These are phyloP conservation scores for Onygenales sp. DNA, from an alignment of 2,329 filamentous ascomycete genomes.

Conservation along the genomic window DNA sequence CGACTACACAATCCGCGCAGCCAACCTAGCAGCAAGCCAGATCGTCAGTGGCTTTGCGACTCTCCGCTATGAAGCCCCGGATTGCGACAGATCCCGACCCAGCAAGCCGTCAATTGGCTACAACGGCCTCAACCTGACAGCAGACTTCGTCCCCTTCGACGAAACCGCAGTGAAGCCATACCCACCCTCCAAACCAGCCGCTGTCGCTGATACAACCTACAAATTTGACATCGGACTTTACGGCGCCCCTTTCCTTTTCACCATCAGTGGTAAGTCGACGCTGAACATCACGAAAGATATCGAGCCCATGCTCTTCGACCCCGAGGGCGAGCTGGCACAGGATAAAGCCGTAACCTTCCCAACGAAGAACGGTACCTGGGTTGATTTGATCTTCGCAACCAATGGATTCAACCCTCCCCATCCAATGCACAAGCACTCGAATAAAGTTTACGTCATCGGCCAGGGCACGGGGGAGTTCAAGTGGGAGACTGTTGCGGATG, in stretches of 20 bases:
- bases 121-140: constrained; percentile 35
- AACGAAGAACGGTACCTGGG: constrained; percentile 30
- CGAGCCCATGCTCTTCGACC: constrained; percentile 24
- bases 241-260: constrained; percentile 12
- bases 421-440: constrained; percentile 40
- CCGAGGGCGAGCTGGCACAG: constrained; percentile 17
- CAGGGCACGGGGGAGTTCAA: constrained; percentile 28
- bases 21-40: constrained; percentile 41
- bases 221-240: constrained; percentile 16
- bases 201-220: constrained; percentile 37
- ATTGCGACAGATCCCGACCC: constrained; percentile 15
- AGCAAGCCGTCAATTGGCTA: constrained; percentile 39
- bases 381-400: constrained; percentile 22
- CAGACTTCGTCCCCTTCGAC: constrained; percentile 35
- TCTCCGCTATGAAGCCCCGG: constrained; percentile 31
- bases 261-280: constrained; percentile 1
- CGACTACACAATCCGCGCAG: constrained; percentile 39
- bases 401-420: constrained; percentile 25
- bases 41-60: constrained; percentile 43
- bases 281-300: constrained; percentile 8
- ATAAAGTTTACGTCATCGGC: constrained; percentile 37
- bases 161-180: constrained; percentile 35
- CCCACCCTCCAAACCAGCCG: constrained; percentile 33
- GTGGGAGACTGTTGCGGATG: constrained; percentile 33
- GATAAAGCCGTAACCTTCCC: constrained; percentile 19